phyloP scores from a whole-genome alignment of 2,329 filamentous ascomycete species.

The Daldinia sp. region DNA sequence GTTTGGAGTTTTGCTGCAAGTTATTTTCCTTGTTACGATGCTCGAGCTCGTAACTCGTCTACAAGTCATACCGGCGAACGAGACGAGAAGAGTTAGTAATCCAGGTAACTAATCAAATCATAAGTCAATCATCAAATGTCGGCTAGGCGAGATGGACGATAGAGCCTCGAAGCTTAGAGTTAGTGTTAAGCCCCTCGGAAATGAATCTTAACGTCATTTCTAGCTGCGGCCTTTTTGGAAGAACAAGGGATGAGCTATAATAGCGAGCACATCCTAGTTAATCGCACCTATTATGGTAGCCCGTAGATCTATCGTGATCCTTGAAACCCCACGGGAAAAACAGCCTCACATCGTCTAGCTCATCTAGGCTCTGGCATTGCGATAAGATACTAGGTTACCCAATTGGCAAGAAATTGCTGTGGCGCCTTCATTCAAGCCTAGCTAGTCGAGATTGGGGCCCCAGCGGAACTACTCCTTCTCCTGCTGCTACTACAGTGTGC shows the following conservation, averaged over 20 bases:
- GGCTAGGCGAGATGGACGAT: background rate
- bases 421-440: constrained; percentile 8
- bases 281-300: background rate
- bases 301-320: background rate
- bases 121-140: background rate
- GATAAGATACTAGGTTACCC: background rate
- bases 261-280: constrained; percentile 2
- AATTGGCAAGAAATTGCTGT: constrained; percentile 18
- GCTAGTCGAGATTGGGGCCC: constrained; percentile 15
- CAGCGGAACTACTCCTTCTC: constrained; percentile 15
- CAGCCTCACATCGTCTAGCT: constrained; percentile 12
- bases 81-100: constrained; percentile 1
- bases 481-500: constrained; percentile 8
- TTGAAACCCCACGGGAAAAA: background rate
- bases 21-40: constrained; percentile 3
- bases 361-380: constrained; percentile 3
- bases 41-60: too few species aligned
- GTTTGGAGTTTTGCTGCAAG: constrained; percentile 13
- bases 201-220: constrained; percentile 10
- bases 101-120: background rate
- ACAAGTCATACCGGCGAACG: background rate
- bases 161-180: background rate
- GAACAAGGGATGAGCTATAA: constrained; percentile 9
- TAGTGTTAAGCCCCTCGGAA: background rate
- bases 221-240: background rate